Evolutionary conservation across 2,329 filamentous ascomycete genomes (phyloP), one percentile per base, ranked within the genome.

Genomic region (Arachnomyces sp.): DNA sequence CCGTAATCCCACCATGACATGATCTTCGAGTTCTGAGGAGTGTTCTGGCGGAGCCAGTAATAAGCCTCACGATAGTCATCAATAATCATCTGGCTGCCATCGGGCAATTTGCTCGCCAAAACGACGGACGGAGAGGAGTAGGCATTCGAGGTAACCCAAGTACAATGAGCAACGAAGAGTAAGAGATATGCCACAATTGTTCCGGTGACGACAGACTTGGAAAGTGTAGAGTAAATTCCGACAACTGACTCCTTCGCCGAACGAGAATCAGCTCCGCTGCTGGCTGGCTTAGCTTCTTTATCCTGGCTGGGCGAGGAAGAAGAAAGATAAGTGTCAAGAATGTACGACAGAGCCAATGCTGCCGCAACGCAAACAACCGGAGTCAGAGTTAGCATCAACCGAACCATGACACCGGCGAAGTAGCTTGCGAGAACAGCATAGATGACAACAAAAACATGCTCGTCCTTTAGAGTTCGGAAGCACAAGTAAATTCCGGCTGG

Each of bases 1-100:
- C 92, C 92, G 58, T 98, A 98, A 63, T 98, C 92, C 92, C 92
- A 98, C 92, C 92, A 98, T 1, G 89, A 92, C 90, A 96, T 96
- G 61, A 98, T 84, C 76, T 96, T 98, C 59, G 93, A 89, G 55
- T 95, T 86, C 51, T 90, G 78, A 45, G 83, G 76, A 7, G 93
- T 98, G 72, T 98, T 98, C 67, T 98, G 92, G 48, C 92, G 85
- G 36, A 98, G 81, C 92, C 92, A 98, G 70, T 98, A 94, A 70
- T 98, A 98, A 2, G 92, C 92, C 75, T 98, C 92, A 59, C 92
- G 84, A 71, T 98, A 98, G 65, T 98, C 92, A 59, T 98, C 92
- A 56, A 98, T 98, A 61, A 98, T 98, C 68, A 94, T 89, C 62
- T 96, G 90, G 62, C 82, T 92, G 47, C 93, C 92, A 59, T 98